A percentile compares a stretch with the other conserved stretches of the same genome.
Conservation (phyloP, 2,329 filamentous ascomycete genomes). For the Paraconiothyrium brasiliense region DNA sequence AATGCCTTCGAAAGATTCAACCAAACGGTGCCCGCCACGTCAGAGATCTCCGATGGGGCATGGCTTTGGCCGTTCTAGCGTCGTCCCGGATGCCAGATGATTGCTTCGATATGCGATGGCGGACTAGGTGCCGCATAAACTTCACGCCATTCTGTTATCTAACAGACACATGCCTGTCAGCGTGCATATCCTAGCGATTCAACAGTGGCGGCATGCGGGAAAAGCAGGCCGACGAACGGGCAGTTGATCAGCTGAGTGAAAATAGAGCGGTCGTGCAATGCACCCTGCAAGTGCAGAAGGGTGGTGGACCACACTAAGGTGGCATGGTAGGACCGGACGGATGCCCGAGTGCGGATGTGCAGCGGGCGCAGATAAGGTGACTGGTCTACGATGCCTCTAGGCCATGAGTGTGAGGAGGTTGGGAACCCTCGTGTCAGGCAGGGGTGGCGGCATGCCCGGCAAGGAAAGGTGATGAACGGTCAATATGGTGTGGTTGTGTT, state of each 20-base stretch:
- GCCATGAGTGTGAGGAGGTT: slow-evolving; percentile 35
- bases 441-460: slow-evolving; percentile 35
- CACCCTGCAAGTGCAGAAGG: slow-evolving; percentile 49
- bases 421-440: slow-evolving; percentile 45
- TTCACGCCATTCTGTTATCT: slow-evolving; percentile 54
- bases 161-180: slow-evolving; percentile 53
- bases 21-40: slow-evolving; percentile 60
- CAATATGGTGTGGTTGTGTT: slow-evolving; percentile 37
- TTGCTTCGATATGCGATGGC: slow-evolving; percentile 56
- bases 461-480: slow-evolving; percentile 36
- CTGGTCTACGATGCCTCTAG: slow-evolving; percentile 53
- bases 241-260: slow-evolving; percentile 51
- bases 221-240: slow-evolving; percentile 50
- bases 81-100: slow-evolving; percentile 53
- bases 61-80: slow-evolving; percentile 58
- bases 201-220: slow-evolving; percentile 53
- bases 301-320: slow-evolving; percentile 46
- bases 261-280: slow-evolving; percentile 46
- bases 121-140: slow-evolving; percentile 55
- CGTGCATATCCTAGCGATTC: slow-evolving; percentile 52
- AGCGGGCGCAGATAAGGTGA: slow-evolving; percentile 59
- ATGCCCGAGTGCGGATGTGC: slow-evolving; percentile 48
- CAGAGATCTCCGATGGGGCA: slow-evolving; percentile 61
- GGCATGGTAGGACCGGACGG: slow-evolving; percentile 48
- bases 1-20: slow-evolving; percentile 51